Evolutionary conservation across 148 eudicot genomes (phyloP).

Genomic region (Rheum nobile): DNA sequence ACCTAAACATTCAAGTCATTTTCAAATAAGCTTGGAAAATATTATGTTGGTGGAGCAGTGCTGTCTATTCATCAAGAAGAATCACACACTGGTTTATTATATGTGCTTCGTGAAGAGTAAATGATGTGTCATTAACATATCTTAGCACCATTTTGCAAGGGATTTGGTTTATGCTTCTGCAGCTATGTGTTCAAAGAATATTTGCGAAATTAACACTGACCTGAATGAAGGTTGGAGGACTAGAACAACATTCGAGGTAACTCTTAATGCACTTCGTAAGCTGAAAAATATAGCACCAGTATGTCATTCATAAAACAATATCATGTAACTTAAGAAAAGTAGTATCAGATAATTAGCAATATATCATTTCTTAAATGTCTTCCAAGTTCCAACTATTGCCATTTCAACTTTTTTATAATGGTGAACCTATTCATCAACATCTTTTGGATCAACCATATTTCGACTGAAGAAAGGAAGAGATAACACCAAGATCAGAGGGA

Average conservation of each 20-base stretch:
- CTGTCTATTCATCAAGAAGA: too few species aligned
- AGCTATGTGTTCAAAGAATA: background rate
- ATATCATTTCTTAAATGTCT: background rate
- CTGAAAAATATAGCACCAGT: constrained; percentile 17
- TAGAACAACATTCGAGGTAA: constrained; percentile 32
- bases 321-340: background rate
- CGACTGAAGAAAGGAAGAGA: background rate
- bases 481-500: background rate
- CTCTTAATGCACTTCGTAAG: constrained; percentile 32
- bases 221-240: constrained; percentile 65
- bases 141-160: background rate
- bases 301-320: background rate
- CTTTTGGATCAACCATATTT: background rate
- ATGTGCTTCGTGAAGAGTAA: too few species aligned
- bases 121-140: background rate
- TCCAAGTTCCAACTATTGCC: background rate
- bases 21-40: too few species aligned
- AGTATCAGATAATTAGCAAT: background rate
- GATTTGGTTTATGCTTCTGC: background rate
- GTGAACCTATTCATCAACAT: background rate
- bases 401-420: background rate
- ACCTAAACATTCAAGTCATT: too few species aligned
- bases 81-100: too few species aligned
- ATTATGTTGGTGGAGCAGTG: too few species aligned
- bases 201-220: constrained; percentile 14